Percentiles rank a stretch among this genome's conserved stretches.
These are phyloP conservation scores for Saccharomyces pastorianus DNA, from an alignment of 1,139 yeast genomes.

Conservation along the genomic window DNA sequence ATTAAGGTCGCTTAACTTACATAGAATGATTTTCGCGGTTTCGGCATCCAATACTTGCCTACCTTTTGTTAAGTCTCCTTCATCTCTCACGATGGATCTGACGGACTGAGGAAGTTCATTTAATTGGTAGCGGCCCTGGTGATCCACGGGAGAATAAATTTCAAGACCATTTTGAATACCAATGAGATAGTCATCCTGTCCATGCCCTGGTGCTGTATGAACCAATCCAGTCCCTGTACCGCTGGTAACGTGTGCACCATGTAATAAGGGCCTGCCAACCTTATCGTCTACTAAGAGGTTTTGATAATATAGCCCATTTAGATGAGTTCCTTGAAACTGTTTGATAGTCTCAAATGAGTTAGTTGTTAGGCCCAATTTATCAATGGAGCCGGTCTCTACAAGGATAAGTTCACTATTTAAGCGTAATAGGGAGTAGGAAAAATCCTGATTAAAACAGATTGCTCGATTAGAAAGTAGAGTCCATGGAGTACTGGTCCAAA, in stretches of 20 bases:
- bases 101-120: slow-evolving; percentile 17
- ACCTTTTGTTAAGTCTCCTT: slow-evolving; percentile 41
- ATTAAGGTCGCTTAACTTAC: slow-evolving; percentile 36
- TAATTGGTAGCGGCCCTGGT: slow-evolving; percentile 50
- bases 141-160: slow-evolving; percentile 72
- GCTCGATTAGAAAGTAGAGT: slow-evolving; percentile 85
- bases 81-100: slow-evolving; percentile 33
- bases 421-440: slow-evolving; percentile 50
- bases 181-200: slow-evolving; percentile 80
- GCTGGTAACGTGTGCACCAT: slow-evolving; percentile 76
- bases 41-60: slow-evolving; percentile 49
- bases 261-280: slow-evolving; percentile 49
- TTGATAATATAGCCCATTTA: slow-evolving; percentile 42
- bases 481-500: slow-evolving; percentile 99
- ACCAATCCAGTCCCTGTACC: slow-evolving; percentile 90
- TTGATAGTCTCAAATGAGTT: slow-evolving; percentile 17
- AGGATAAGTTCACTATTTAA: slow-evolving; percentile 29
- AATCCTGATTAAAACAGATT: slow-evolving; percentile 55
- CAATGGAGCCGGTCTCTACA: slow-evolving; percentile 43
- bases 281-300: slow-evolving; percentile 47
- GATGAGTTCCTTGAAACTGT: slow-evolving; percentile 38
- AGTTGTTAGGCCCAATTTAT: slow-evolving; percentile 25
- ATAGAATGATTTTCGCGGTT: slow-evolving; percentile 46
- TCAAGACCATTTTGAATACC: slow-evolving; percentile 52
- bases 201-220: slow-evolving; percentile 97